Percentiles rank a stretch among this genome's conserved stretches.
These are phyloP conservation scores for Cytospora piceicola DNA, from an alignment of 2,329 filamentous ascomycete species.

Conservation along the genomic window DNA sequence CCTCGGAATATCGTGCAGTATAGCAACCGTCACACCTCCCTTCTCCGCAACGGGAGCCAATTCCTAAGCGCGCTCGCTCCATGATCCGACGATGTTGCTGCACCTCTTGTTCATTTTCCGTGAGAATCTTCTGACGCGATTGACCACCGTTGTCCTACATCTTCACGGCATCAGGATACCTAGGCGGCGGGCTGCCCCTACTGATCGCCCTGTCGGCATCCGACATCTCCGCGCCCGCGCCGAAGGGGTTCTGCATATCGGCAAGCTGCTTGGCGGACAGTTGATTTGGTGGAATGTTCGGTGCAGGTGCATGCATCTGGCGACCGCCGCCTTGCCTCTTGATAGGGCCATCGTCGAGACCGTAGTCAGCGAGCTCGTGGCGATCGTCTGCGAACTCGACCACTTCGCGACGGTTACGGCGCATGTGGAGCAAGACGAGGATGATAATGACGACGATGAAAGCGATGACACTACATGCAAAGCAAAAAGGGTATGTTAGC, in stretches of 20 bases:
- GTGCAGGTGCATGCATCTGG: neutral
- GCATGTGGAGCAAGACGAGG: slow-evolving; percentile 26
- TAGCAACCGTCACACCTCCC: slow-evolving; percentile 5
- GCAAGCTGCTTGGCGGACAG: slow-evolving; percentile 26
- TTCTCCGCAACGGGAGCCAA: slow-evolving; percentile 1
- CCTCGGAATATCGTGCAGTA: neutral
- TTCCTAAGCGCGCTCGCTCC: neutral
- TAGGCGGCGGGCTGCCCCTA: slow-evolving; percentile 19
- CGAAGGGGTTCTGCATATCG: slow-evolving; percentile 27
- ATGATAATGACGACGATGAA: slow-evolving; percentile 22
- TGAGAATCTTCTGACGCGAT: neutral
- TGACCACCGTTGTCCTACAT: slow-evolving; percentile 20
- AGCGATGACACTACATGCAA: slow-evolving; percentile 17
- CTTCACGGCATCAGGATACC: slow-evolving; percentile 28
- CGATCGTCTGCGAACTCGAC: slow-evolving; percentile 34
- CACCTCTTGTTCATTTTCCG: neutral
- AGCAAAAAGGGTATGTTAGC: neutral
- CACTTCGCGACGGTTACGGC: slow-evolving; percentile 29
- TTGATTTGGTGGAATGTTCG: slow-evolving; percentile 12
- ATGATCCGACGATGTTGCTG: neutral
- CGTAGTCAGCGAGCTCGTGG: slow-evolving; percentile 45
- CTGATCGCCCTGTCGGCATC: slow-evolving; percentile 16
- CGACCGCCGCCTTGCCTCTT: slow-evolving; percentile 3
- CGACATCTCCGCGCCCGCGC: slow-evolving; percentile 23
- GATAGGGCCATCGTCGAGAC: slow-evolving; percentile 43